phyloP scores from a whole-genome alignment of 1,139 yeast species.

The Pichia sp. region DNA sequence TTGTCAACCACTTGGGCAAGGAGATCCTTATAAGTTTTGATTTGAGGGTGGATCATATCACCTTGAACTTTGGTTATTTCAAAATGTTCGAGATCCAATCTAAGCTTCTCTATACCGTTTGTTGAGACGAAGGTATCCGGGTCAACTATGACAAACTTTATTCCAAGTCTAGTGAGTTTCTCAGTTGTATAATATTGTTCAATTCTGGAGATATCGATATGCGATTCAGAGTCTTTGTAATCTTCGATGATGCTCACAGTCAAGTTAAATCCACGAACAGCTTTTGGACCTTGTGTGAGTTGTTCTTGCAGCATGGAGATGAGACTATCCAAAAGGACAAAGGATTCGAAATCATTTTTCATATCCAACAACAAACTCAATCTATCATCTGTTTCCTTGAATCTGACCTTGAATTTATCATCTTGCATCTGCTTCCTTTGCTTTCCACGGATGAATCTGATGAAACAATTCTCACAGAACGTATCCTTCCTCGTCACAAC shows the following conservation, averaged over 20 bases:
- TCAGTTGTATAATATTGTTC: slow-evolving; percentile 14
- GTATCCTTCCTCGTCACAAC: slow-evolving; percentile 60
- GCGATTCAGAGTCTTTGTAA: slow-evolving; percentile 1
- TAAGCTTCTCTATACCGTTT: slow-evolving; percentile 2
- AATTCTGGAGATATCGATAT: slow-evolving; percentile 15
- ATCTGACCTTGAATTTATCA: slow-evolving; percentile 66
- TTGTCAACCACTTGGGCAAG: slow-evolving; percentile 37
- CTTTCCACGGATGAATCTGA: slow-evolving; percentile 66
- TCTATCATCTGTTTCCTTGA: slow-evolving; percentile 26
- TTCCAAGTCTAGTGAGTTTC: slow-evolving; percentile 15
- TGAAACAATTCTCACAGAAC: slow-evolving; percentile 66
- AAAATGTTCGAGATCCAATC: slow-evolving; percentile 19
- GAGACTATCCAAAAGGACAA: slow-evolving; percentile 62
- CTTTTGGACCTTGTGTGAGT: slow-evolving; percentile 42
- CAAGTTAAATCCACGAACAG: slow-evolving; percentile 61
- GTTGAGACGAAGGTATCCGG: slow-evolving; percentile 29
- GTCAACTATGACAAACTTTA: slow-evolving; percentile 34
- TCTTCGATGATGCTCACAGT: slow-evolving; percentile 46
- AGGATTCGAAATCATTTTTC: slow-evolving; percentile 60
- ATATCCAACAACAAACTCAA: slow-evolving; percentile 52
- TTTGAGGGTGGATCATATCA: slow-evolving; percentile 14
- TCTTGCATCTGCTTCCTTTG: slow-evolving; percentile 70
- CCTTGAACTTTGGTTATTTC: slow-evolving; percentile 2
- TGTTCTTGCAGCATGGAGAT: slow-evolving; percentile 59
- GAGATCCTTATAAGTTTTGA: slow-evolving; percentile 21